These are phyloP conservation scores for Trichoderma harzianum DNA, from an alignment of 2,329 filamentous ascomycete genomes.

Conservation along the genomic window DNA sequence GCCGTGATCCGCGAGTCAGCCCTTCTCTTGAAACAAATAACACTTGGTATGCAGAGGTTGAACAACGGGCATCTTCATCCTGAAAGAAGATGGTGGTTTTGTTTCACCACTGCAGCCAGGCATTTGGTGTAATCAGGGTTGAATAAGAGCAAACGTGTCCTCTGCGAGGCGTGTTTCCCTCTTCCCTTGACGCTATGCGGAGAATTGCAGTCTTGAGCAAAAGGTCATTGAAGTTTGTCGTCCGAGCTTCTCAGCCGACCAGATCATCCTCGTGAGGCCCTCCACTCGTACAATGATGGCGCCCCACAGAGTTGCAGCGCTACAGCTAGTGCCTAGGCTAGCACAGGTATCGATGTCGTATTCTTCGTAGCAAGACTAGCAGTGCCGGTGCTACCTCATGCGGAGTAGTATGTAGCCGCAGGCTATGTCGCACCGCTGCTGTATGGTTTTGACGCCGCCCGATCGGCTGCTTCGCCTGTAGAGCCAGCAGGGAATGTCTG, in stretches of 20 bases:
- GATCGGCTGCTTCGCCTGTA: conserved; percentile 1
- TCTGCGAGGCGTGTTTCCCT: not conserved
- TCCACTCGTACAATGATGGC: not conserved
- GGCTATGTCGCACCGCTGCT: not conserved
- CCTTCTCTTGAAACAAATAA: not conserved
- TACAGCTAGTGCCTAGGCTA: not conserved
- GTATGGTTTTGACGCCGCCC: not conserved
- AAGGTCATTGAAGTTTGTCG: not conserved
- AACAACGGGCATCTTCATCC: not conserved
- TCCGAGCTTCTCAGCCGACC: conserved; percentile 6
- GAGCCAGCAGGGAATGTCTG: not conserved
- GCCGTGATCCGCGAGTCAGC: not conserved
- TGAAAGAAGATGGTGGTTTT: not conserved
- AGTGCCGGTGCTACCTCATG: conserved; percentile 7
- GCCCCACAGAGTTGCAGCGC: not conserved
- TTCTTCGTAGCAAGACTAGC: not conserved
- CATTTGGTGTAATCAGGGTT: not conserved
- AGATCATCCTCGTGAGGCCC: not conserved
- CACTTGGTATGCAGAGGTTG: not conserved
- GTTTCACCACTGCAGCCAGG: not conserved
- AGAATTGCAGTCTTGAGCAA: not conserved
- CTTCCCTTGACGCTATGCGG: not conserved
- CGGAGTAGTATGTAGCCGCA: conserved; percentile 1
- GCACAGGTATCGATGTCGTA: not conserved
- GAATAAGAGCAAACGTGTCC: not conserved